phyloP scores from a whole-genome alignment of 495 filamentous ascomycete species.

The Penicillium coprophilum region DNA sequence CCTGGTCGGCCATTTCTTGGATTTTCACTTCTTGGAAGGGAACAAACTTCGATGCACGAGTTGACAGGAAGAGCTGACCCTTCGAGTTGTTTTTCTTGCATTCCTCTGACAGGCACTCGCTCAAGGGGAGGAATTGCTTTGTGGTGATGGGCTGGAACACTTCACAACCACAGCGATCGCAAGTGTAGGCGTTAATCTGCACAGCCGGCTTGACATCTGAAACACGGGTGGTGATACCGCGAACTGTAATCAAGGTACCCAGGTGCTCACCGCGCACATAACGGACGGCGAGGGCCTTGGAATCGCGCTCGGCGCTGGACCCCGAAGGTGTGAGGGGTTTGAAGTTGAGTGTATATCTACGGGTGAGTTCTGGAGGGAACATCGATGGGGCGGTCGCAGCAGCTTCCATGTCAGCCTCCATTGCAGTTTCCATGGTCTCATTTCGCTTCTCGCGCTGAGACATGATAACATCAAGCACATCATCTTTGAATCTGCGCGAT shows the following conservation, averaged over 20 bases:
- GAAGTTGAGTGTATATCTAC: conserved; percentile 93
- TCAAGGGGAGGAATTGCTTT: conserved; percentile 84
- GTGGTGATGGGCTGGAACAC: conserved; percentile 95
- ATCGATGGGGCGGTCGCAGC: conserved; percentile 47
- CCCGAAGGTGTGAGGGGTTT: conserved; percentile 77
- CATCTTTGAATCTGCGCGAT: conserved; percentile 80
- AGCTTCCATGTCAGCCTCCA: conserved; percentile 66
- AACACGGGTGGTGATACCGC: conserved; percentile 91
- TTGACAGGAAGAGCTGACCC: conserved; percentile 89
- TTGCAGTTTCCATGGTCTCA: conserved; percentile 63
- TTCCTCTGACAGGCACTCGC: conserved; percentile 80
- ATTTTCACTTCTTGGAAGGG: conserved; percentile 99
- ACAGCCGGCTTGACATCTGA: conserved; percentile 98
- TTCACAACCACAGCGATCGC: conserved; percentile 92
- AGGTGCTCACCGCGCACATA: conserved; percentile 90
- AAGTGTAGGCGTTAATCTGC: conserved; percentile 94
- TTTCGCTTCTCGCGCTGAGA: conserved; percentile 86
- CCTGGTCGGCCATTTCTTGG: conserved; percentile 97
- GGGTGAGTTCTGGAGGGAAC: conserved; percentile 88
- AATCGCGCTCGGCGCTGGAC: conserved; percentile 58
- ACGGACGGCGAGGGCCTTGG: conserved; percentile 88
- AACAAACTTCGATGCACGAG: conserved; percentile 91
- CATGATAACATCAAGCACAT: conserved; percentile 95
- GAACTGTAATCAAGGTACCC: conserved; percentile 88
- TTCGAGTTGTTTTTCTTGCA: conserved; percentile 89